These are phyloP conservation scores for Rhynchosporium graminicola DNA, from an alignment of 2,329 filamentous ascomycete species.

Conservation along the genomic window DNA sequence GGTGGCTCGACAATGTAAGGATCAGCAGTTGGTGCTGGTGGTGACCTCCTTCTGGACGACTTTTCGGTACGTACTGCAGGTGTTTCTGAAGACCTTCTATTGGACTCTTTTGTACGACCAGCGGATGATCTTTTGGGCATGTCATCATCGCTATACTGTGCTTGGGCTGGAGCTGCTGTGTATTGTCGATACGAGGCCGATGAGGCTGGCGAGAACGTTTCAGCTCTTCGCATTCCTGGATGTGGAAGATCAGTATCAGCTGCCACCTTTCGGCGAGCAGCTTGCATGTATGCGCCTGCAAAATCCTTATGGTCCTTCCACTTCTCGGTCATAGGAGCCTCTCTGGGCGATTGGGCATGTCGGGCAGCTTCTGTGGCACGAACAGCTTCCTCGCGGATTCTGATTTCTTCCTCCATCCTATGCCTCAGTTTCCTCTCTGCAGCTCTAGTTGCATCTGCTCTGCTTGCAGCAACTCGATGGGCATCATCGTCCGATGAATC, in stretches of 20 bases:
- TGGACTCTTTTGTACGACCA: constrained; percentile 26
- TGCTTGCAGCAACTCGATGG: constrained; percentile 6
- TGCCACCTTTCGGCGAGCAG: constrained; percentile 33
- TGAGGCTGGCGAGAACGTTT: constrained; percentile 34
- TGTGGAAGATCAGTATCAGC: constrained; percentile 25
- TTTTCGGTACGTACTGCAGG: constrained; percentile 30
- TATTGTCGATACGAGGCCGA: constrained; percentile 15
- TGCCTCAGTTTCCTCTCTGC: constrained; percentile 32
- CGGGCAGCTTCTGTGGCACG: constrained; percentile 20
- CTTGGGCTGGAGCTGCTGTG: constrained; percentile 25
- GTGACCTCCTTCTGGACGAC: constrained; percentile 26
- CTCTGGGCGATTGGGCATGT: constrained; percentile 22
- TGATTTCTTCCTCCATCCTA: constrained; percentile 32
- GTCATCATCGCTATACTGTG: constrained; percentile 38
- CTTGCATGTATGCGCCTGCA: constrained; percentile 39
- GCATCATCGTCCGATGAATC: constrained; percentile 32
- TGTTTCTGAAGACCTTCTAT: constrained; percentile 34
- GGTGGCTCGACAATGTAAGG: constrained; percentile 37
- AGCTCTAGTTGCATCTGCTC: constrained; percentile 20
- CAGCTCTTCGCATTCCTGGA: constrained; percentile 33
- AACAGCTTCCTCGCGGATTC: constrained; percentile 27
- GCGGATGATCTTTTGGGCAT: constrained; percentile 37
- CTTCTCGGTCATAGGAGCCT: constrained; percentile 31
- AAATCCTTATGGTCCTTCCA: constrained; percentile 34
- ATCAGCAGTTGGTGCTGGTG: constrained; percentile 27